Conservation (phyloP, 225 moss, liverwort and hornwort species). For the Pseudisothecium myosuroides region DNA sequence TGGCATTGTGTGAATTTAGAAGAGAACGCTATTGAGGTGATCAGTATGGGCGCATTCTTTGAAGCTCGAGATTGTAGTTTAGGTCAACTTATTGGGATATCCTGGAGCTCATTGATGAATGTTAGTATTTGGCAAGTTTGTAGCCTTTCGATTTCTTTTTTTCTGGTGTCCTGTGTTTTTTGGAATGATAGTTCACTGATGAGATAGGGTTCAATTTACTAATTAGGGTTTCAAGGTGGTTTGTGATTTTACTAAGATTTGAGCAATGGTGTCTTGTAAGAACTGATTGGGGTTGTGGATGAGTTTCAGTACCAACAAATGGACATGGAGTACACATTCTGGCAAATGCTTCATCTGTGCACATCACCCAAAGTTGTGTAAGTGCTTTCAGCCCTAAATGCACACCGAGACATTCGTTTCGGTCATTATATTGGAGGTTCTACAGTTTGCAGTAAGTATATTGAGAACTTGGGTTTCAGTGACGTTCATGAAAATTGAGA, state of each 20-base stretch:
- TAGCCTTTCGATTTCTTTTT: neutral
- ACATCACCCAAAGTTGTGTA: constrained; percentile 99
- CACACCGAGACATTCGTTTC: neutral
- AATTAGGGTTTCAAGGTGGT: neutral
- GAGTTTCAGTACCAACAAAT: constrained; percentile 92
- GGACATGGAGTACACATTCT: constrained; percentile 99
- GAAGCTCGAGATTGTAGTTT: neutral
- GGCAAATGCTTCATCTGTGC: constrained; percentile 99
- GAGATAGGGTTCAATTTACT: neutral
- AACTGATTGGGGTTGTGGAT: constrained; percentile 19
- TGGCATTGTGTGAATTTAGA: neutral
- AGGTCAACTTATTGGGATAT: neutral
- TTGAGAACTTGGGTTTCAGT: neutral
- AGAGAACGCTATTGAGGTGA: neutral
- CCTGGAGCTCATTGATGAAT: neutral
- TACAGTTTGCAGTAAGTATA: neutral
- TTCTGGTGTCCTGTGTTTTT: neutral
- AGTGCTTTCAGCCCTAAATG: constrained; percentile 4
- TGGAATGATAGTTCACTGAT: neutral
- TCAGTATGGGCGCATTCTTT: neutral
- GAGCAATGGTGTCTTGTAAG: neutral
- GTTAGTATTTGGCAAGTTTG: neutral
- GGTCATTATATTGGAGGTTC: neutral
- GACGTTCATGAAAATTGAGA: neutral
- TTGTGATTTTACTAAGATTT: neutral